phyloP scores from a whole-genome alignment of 768 basidiomycete species.

The Mycena capillaripes region DNA sequence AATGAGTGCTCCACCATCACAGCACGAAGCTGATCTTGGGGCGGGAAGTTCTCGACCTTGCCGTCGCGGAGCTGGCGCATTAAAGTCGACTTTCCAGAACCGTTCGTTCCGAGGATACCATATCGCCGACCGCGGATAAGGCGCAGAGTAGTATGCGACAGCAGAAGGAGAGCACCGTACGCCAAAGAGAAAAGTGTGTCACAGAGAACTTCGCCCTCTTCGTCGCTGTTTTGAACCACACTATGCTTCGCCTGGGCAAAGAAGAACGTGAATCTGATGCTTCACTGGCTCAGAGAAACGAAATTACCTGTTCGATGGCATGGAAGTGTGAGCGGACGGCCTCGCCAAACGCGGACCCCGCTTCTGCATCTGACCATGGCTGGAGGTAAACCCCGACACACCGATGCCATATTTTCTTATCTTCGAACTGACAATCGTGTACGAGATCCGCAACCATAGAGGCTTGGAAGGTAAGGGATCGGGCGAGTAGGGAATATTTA shows the following conservation, averaged over 20 bases:
- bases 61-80: constrained; percentile 96
- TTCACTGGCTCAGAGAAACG: constrained; percentile 14
- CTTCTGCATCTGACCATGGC: constrained; percentile 75
- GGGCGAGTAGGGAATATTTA: constrained; percentile 69
- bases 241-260: constrained; percentile 70
- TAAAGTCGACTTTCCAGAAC: constrained; percentile 95
- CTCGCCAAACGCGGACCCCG: constrained; percentile 67
- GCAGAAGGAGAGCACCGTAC: constrained; percentile 92
- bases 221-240: constrained; percentile 56
- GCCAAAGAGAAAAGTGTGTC: constrained; percentile 96
- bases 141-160: constrained; percentile 93
- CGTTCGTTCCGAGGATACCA: constrained; percentile 96
- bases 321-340: constrained; percentile 79
- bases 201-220: constrained; percentile 90
- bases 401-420: constrained; percentile 73
- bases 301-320: constrained; percentile 77
- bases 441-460: constrained; percentile 85
- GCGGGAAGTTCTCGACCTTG: constrained; percentile 97
- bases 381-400: constrained; percentile 80
- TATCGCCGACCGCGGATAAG: constrained; percentile 93
- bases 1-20: constrained; percentile 98
- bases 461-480: constrained; percentile 79
- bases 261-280: constrained; percentile 4
- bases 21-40: constrained; percentile 86
- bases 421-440: constrained; percentile 66